These are phyloP conservation scores for Botrytis galanthina DNA, from an alignment of 2,329 filamentous ascomycete species.

Conservation along the genomic window DNA sequence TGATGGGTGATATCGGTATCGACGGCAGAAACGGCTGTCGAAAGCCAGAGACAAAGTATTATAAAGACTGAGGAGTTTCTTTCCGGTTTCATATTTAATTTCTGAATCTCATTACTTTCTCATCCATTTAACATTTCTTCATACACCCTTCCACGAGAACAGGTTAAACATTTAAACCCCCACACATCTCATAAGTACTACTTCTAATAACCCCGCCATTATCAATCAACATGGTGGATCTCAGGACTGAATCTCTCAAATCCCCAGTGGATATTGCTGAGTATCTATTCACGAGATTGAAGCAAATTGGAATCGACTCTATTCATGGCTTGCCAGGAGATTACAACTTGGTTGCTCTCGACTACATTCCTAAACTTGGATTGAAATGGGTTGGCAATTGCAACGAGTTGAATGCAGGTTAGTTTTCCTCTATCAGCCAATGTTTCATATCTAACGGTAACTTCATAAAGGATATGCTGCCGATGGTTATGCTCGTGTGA, in stretches of 20 bases:
- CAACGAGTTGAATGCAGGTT: slow-evolving; percentile 71
- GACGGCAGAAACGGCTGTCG: slow-evolving; percentile 1
- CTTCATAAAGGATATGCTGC: slow-evolving; percentile 62
- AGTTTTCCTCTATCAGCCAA: slow-evolving; percentile 28
- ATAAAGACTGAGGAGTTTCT: not conserved
- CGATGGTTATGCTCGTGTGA: slow-evolving; percentile 75
- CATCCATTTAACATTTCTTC: not conserved
- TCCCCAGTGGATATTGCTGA: slow-evolving; percentile 56
- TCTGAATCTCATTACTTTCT: not conserved
- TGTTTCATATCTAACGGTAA: not conserved
- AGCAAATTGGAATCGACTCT: slow-evolving; percentile 62
- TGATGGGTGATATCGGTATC: slow-evolving; percentile 9
- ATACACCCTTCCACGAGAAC: not conserved
- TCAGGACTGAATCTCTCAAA: slow-evolving; percentile 44
- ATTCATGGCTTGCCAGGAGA: slow-evolving; percentile 71
- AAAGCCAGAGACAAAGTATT: not conserved
- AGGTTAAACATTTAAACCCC: slow-evolving; percentile 3
- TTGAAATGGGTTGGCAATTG: slow-evolving; percentile 67
- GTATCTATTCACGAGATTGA: slow-evolving; percentile 64
- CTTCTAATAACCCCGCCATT: not conserved
- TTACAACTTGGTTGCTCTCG: slow-evolving; percentile 68
- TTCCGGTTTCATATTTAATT: not conserved
- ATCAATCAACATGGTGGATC: slow-evolving; percentile 38
- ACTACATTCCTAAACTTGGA: slow-evolving; percentile 59
- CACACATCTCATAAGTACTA: not conserved